phyloP scores from a whole-genome alignment of 768 basidiomycete genomes.

The Cubamyces sp. region DNA sequence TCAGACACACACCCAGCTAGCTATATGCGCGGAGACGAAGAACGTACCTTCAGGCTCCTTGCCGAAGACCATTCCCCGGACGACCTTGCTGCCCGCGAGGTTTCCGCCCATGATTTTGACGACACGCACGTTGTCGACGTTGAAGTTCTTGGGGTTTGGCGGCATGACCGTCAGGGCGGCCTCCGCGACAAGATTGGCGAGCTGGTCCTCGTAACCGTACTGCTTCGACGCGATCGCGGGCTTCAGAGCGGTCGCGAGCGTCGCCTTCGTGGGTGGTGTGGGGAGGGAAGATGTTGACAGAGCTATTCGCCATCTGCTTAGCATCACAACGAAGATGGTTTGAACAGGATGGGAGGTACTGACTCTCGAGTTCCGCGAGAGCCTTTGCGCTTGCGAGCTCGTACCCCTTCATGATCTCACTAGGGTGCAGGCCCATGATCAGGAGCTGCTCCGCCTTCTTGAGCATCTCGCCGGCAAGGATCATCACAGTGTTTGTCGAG shows the following conservation, averaged over 20 bases:
- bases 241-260: constrained; percentile 76
- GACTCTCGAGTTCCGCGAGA: constrained; percentile 87
- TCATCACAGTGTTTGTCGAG: constrained; percentile 93
- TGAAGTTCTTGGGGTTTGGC: constrained; percentile 85
- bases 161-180: constrained; percentile 95
- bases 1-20: not conserved
- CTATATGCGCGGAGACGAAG: too few relatives aligned
- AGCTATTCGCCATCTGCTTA: constrained; percentile 44
- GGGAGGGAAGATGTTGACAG: constrained; percentile 73
- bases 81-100: constrained; percentile 81
- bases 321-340: not conserved
- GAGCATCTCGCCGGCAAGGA: constrained; percentile 92
- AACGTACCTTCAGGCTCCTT: constrained; percentile 87
- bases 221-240: constrained; percentile 97
- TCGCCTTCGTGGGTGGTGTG: constrained; percentile 67
- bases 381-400: constrained; percentile 88
- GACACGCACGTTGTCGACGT: constrained; percentile 96
- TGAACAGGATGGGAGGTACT: constrained; percentile 39
- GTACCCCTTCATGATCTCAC: constrained; percentile 93
- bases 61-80: constrained; percentile 98
- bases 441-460: constrained; percentile 92
- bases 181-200: constrained; percentile 86
- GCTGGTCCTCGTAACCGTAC: constrained; percentile 87
- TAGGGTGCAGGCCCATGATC: constrained; percentile 96
- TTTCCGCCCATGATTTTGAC: constrained; percentile 98